Base-by-base conservation (phyloP, 2,329 filamentous ascomycete genomes). In the Trichophyton verrucosum region DNA sequence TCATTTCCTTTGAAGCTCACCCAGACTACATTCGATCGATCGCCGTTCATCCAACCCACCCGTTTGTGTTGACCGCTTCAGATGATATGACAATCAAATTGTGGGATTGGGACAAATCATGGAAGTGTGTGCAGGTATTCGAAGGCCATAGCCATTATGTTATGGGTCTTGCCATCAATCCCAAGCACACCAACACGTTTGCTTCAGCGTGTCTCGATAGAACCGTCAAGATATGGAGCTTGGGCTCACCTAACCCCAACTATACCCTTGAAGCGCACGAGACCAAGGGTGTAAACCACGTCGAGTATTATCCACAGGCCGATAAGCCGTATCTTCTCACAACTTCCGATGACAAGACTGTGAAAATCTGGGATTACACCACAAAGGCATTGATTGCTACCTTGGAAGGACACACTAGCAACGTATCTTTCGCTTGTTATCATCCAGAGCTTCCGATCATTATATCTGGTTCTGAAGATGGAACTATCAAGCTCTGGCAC, bases 361-460 rank as follows among this genome's bases (percentile, higher is more conserved):
- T 97, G 68, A 97, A 97, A 80, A 85, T 99, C 60, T 99, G 94
- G 92, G 94, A 99, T 73, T 97, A 99, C 79, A 97, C 92, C 11
- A 97, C 91, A 57, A 99, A 99, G 77, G 94, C 91, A 11, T 80
- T 97, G 66, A 96, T 97, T 71, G 94, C 94, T 33, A 97, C 92
- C 2, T 81, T 99, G 56, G 94, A 99, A 75, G 94, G 94, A 30
- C 94, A 99, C 75, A 95, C 91, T 33, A 96, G 91, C 75, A 99
- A 99, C 70, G 94, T 99, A 56, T 96, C 91, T 2, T 99, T 97
- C 71, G 94, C 94, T 57, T 95, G 91, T 75, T 99, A 97, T 73
- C 94, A 99, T 75, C 94, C 94, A 1, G 92, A 97, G 75, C 80
- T 99, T 57, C 94, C 94, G 1, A 87, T 99, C 66, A 99, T 99